A percentile compares a stretch with the other conserved stretches of the same genome.
These are phyloP conservation scores for Trichoderma asperelloides DNA, from an alignment of 495 filamentous ascomycete species.

Conservation along the genomic window DNA sequence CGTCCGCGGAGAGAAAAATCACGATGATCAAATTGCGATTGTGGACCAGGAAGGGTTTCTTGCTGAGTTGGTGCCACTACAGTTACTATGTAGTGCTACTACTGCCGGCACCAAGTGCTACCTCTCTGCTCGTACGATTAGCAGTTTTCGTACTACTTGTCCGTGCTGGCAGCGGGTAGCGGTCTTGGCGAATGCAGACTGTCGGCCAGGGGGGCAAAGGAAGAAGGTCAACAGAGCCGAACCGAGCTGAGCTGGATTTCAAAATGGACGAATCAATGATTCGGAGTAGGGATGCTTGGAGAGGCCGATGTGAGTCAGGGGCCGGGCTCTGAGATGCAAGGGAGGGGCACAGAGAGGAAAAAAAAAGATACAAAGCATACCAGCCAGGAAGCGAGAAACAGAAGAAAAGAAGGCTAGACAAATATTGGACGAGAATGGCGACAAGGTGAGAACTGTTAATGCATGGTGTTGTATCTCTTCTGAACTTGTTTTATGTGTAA, in stretches of 20 bases:
- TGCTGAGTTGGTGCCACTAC: no score
- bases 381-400: not conserved
- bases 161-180: not conserved
- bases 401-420: no score
- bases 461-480: not conserved
- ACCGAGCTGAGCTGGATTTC: not conserved
- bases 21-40: not conserved
- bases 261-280: not conserved
- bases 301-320: constrained; percentile 1
- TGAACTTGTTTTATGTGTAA: not conserved
- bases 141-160: not conserved
- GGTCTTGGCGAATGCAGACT: not conserved
- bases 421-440: no score
- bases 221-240: not conserved
- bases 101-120: no score
- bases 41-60: no score
- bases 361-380: not conserved
- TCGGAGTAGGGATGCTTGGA: not conserved
- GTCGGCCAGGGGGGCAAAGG: not conserved
- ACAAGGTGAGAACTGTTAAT: not conserved
- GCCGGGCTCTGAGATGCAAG: not conserved
- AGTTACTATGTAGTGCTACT: no score
- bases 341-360: not conserved
- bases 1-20: not conserved
- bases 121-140: not conserved